Conservation (phyloP, 2,329 filamentous ascomycete genomes). For the Fusarium circinatum region DNA sequence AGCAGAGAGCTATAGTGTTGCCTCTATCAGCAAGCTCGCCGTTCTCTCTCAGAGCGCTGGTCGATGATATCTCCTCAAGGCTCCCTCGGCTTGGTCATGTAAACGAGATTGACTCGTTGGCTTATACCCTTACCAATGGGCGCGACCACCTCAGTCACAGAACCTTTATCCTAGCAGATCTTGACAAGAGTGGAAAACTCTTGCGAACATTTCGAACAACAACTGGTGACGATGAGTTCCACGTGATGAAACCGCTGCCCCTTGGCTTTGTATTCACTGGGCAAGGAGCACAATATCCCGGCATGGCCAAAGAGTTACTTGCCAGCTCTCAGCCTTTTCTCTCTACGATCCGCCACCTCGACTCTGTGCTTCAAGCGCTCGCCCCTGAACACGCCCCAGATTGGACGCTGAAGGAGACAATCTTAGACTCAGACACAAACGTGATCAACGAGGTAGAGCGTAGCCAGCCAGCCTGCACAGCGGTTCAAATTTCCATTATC, state of each 20-base stretch:
- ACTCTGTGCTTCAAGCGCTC: not conserved
- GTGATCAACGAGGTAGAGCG: not conserved
- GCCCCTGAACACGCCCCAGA: not conserved
- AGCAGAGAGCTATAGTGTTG: fast-evolving
- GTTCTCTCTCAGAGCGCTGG: not conserved
- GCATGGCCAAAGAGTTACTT: not conserved
- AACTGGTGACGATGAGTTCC: not conserved
- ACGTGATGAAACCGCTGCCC: fast-evolving
- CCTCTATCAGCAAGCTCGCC: not conserved
- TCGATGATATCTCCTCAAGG: not conserved
- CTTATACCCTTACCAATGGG: not conserved
- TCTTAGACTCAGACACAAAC: not conserved
- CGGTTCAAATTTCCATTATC: not conserved
- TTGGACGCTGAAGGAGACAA: not conserved
- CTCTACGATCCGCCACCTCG: not conserved
- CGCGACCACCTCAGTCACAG: not conserved
- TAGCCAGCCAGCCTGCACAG: not conserved
- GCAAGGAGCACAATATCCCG: not conserved
- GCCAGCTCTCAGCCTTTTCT: fast-evolving
- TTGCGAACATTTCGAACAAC: not conserved
- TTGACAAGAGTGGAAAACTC: not conserved
- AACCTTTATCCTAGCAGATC: not conserved
- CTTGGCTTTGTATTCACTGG: not conserved
- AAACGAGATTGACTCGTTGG: not conserved
- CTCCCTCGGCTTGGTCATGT: not conserved